Conservation (phyloP, 768 basidiomycete species). For the Trametes gibbosa region DNA sequence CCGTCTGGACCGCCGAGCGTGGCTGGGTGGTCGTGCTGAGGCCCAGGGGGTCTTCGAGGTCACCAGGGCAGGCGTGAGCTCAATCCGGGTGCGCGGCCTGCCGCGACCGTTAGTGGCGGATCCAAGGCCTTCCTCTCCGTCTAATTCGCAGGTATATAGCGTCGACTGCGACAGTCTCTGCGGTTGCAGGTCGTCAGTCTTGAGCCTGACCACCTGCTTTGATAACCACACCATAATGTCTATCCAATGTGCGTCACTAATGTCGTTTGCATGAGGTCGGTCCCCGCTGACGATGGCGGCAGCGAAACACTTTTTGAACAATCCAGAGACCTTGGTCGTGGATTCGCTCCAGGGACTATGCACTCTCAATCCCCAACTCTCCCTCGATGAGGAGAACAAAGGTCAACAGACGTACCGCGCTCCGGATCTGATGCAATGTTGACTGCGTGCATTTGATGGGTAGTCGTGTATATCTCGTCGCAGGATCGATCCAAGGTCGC, state of each 20-base stretch:
- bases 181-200: not conserved
- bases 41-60: not conserved
- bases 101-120: no score
- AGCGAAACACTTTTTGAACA: conserved; percentile 79
- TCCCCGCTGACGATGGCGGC: not conserved
- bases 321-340: conserved; percentile 64
- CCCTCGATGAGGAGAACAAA: conserved; percentile 69
- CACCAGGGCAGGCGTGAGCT: not conserved
- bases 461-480: conserved; percentile 63
- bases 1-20: not conserved
- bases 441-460: not conserved
- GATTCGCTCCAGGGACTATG: conserved; percentile 77
- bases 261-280: not conserved
- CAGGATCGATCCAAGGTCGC: conserved; percentile 66
- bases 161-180: not conserved
- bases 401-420: conserved; percentile 39
- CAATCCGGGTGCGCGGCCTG: not conserved
- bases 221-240: not conserved
- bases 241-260: not conserved
- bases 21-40: not conserved
- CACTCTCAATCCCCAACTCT: conserved; percentile 66
- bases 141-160: not conserved
- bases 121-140: not conserved
- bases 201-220: not conserved
- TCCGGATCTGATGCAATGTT: no score